Conservation (phyloP, 805 yeast genomes). For the Yamadazyma kitorensis region DNA sequence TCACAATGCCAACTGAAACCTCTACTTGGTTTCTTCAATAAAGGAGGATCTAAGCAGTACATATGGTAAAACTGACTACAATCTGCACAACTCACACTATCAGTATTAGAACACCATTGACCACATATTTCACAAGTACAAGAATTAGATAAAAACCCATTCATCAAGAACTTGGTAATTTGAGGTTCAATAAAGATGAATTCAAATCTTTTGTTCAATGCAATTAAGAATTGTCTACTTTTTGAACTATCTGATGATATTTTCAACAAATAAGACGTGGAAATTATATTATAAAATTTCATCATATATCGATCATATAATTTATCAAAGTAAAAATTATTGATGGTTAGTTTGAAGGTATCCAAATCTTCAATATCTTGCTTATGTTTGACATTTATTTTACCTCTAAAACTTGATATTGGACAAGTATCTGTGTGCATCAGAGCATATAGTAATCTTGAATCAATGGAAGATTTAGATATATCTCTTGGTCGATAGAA, state of each 20-base stretch:
- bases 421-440: slow-evolving; percentile 87
- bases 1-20: slow-evolving; percentile 94
- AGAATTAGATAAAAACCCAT: slow-evolving; percentile 55
- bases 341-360: slow-evolving; percentile 60
- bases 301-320: slow-evolving; percentile 84
- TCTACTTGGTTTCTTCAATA: slow-evolving; percentile 72
- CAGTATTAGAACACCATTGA: slow-evolving; percentile 76
- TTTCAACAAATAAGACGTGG: slow-evolving; percentile 51
- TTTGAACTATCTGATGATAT: slow-evolving; percentile 39
- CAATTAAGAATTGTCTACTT: slow-evolving; percentile 58
- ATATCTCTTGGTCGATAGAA: slow-evolving; percentile 86
- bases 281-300: slow-evolving; percentile 72
- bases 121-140: slow-evolving; percentile 66
- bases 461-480: slow-evolving; percentile 60
- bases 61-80: slow-evolving; percentile 74
- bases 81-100: slow-evolving; percentile 76
- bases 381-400: slow-evolving; percentile 65
- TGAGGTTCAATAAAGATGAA: slow-evolving; percentile 74
- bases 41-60: slow-evolving; percentile 83
- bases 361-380: slow-evolving; percentile 62
- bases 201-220: slow-evolving; percentile 64
- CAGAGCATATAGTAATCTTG: slow-evolving; percentile 77
- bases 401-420: slow-evolving; percentile 68
- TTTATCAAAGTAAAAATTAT: slow-evolving; percentile 79
- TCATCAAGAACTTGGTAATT: slow-evolving; percentile 57